A percentile compares a stretch with the other conserved stretches of the same genome.
phyloP scores from a whole-genome alignment of 805 yeast genomes.

The Blastobotrys americana region DNA sequence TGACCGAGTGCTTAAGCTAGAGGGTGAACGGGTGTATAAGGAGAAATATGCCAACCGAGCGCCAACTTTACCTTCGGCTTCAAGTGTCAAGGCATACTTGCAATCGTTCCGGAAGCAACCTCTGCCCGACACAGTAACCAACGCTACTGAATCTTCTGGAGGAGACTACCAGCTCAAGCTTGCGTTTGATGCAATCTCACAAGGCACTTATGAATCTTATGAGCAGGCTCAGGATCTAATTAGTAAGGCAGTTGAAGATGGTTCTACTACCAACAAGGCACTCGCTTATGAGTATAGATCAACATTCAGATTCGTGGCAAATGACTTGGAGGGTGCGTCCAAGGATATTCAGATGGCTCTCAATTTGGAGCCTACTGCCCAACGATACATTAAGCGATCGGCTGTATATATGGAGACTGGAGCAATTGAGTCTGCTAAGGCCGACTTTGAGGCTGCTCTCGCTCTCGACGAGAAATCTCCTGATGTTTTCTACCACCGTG shows the following conservation, averaged over 20 bases:
- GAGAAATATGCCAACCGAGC: constrained; percentile 46
- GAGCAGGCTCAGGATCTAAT: constrained; percentile 50
- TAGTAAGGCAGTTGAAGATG: constrained; percentile 25
- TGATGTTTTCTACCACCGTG: constrained; percentile 88
- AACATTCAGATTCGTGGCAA: constrained; percentile 74
- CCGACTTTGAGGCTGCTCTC: constrained; percentile 66
- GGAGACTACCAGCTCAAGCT: constrained; percentile 52
- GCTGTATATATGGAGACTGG: constrained; percentile 76
- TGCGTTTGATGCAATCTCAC: constrained; percentile 52
- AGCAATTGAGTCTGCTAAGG: constrained; percentile 49
- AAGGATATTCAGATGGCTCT: constrained; percentile 59
- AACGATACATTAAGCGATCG: constrained; percentile 76
- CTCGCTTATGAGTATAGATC: constrained; percentile 80
- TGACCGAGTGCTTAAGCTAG: constrained; percentile 79
- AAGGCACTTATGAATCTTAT: constrained; percentile 47
- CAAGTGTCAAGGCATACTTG: constrained; percentile 73
- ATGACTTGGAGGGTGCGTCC: constrained; percentile 60
- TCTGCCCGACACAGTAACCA: constrained; percentile 39
- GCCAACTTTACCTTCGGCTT: constrained; percentile 64
- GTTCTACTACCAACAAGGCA: constrained; percentile 38
- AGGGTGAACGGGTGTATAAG: constrained; percentile 65
- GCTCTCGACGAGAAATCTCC: constrained; percentile 61
- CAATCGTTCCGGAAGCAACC: constrained; percentile 68
- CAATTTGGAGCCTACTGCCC: constrained; percentile 57
- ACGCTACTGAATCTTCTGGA: constrained; percentile 50